Evolutionary conservation across 2,329 filamentous ascomycete genomes (phyloP), one percentile per base, ranked within the genome.

Genomic region (Clathrospora elynae): DNA sequence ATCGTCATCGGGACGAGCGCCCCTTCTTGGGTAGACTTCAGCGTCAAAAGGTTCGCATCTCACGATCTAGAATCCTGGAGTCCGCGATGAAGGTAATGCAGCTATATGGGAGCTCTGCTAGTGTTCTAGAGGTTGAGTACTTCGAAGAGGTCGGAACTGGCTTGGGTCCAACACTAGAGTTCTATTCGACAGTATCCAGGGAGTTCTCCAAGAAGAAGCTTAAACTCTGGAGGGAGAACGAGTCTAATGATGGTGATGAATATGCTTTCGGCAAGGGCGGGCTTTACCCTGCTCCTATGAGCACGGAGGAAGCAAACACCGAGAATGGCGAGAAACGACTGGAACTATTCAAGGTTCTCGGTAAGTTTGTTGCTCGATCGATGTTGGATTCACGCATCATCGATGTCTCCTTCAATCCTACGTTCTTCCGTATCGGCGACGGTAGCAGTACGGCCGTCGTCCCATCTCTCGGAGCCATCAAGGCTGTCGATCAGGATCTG

Each of bases 51-150:
- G 92, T 99, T n/a, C 86, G 93, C 30, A 97, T 99, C 48, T 96
- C 92, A 4, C 84, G 93, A 29, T 84, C 83, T n/a, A 90, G 95
- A 61, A 96, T 99, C 31, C 78, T 99, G 6, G 93, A 99, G 67
- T 97, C 93, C 10, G 93, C 93, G 0, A 78, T 97, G 68, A 99
- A 99, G 71, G 93, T 99, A 19, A 97, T 99, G 92, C 92, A 99
- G 59, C 81, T 97, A 2, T 99, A 99, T 61, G 93, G 93, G 1
- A 89, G 89, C n/a, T 95, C 92, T 1, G 89, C 95, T 46, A 97
- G 92, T 67, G 88, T 97, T 18, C 75, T 99, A 1, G 93, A 99
- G 65, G 92, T 99, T 2, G 95, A 99, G 64, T 99, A 99, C 64
- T 99, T 99, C 57, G 93, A 97, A 62, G 93, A 99, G 72, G 93